Evolutionary conservation across 2,329 filamentous ascomycete genomes (phyloP), one percentile per base, ranked within the genome.

Genomic region (Ophiostoma montium): DNA sequence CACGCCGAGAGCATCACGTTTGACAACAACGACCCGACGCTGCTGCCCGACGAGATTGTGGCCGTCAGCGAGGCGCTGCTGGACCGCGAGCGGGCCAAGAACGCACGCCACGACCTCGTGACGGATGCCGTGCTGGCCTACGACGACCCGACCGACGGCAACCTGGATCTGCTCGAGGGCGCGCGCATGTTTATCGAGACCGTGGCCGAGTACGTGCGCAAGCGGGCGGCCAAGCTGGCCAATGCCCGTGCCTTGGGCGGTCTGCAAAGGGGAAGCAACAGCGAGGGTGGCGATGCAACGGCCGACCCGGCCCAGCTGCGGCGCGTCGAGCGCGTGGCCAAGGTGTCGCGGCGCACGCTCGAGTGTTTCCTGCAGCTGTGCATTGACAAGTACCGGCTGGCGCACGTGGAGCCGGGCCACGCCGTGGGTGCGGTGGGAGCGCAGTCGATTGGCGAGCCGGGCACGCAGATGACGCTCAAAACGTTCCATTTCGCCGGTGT

Each of bases 401-500:
- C 90, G 1, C 86, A 87, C 56, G 86, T 94, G 18, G 89, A 98
- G 62, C 89, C 92, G 12, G 92, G 92, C 3, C 90, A 96, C 61
- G 89, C 92, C 5, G 92, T 98, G 0, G 92, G 92, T 54, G 92
- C 92, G 15, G 88, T 96, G 35, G 92, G 92, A 56, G 92, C 92
- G 1, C 92, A 98, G 65, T 96, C 90, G 1, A 98, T 98, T 58
- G 92, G 92, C 67, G 92, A 98, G 61, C 92, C 92, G 0, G 92
- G 92, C 63, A 98, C 92, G 1, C 92, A 98, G 66, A 98, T 98
- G 92, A 98, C 92, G 1, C 70, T 98, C 55, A 96, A 96, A 69
- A 96, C 92, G 62, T 96, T 96, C 79, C 92, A 96, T 84, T 98
- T 98, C 71, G 92, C 92, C 62, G 92, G 92, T 84, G 92, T 98